These are phyloP conservation scores for Neofusicoccum umdonicola DNA, from an alignment of 2,329 filamentous ascomycete genomes.

Conservation along the genomic window DNA sequence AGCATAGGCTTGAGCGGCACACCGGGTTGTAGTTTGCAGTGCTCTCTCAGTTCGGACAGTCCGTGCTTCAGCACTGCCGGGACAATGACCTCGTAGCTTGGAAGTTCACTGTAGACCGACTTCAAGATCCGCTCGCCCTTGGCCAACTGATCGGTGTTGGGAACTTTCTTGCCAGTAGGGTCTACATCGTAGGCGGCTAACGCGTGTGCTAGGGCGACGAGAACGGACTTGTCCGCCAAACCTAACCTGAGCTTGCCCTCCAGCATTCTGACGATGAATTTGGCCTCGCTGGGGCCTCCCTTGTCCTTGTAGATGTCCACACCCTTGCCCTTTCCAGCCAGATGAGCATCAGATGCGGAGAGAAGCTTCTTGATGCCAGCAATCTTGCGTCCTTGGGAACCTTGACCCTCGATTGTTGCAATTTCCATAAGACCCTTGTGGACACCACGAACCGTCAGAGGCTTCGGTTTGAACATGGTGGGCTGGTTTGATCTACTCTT, in stretches of 20 bases:
- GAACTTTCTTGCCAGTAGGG: conserved; percentile 63
- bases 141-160: conserved; percentile 72
- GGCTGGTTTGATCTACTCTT: conserved; percentile 94
- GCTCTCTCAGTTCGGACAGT: conserved; percentile 75
- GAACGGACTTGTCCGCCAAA: conserved; percentile 85
- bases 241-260: conserved; percentile 93
- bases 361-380: conserved; percentile 94
- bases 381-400: conserved; percentile 86
- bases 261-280: conserved; percentile 87
- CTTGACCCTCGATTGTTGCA: conserved; percentile 80
- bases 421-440: conserved; percentile 86
- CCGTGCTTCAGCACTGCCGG: conserved; percentile 85
- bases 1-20: conserved; percentile 98
- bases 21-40: conserved; percentile 88
- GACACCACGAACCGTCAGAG: conserved; percentile 81
- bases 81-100: conserved; percentile 92
- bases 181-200: conserved; percentile 79
- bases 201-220: conserved; percentile 86
- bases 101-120: conserved; percentile 89
- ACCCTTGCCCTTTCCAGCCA: conserved; percentile 63
- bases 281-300: conserved; percentile 90
- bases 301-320: conserved; percentile 89
- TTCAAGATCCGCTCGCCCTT: conserved; percentile 85
- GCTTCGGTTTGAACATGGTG: conserved; percentile 97
- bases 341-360: conserved; percentile 78